Percentiles rank a stretch among this genome's conserved stretches.
phyloP scores from a whole-genome alignment of 2,329 filamentous ascomycete species.

The Akanthomyces dipterigenus region DNA sequence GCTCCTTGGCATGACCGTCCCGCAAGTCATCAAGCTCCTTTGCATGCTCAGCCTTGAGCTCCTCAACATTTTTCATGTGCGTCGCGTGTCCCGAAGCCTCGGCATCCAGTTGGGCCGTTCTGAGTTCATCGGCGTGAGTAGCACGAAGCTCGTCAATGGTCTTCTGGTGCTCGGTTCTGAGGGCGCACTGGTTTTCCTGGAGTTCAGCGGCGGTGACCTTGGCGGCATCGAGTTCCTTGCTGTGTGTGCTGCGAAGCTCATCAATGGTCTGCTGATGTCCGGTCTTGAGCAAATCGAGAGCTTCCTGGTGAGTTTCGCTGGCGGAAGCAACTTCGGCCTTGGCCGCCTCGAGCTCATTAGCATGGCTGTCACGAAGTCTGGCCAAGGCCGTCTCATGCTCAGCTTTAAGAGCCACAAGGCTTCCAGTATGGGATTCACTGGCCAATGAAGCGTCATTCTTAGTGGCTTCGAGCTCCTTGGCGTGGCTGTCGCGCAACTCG shows the following conservation, averaged over 20 bases:
- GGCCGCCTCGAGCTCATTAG: slow-evolving; percentile 35
- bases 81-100: background rate
- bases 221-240: background rate
- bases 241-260: slow-evolving; percentile 27
- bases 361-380: slow-evolving; percentile 31
- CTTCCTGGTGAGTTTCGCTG: slow-evolving; percentile 20
- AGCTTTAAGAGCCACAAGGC: slow-evolving; percentile 50
- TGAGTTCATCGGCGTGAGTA: slow-evolving; percentile 33
- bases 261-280: slow-evolving; percentile 44
- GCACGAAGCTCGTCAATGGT: slow-evolving; percentile 38
- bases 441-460: slow-evolving; percentile 45
- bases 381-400: slow-evolving; percentile 47
- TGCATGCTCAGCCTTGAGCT: slow-evolving; percentile 42
- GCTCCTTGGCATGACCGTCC: slow-evolving; percentile 30
- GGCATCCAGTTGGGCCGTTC: slow-evolving; percentile 35
- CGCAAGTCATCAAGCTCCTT: slow-evolving; percentile 40
- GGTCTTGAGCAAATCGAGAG: slow-evolving; percentile 32
- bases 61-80: background rate
- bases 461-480: slow-evolving; percentile 51
- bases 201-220: slow-evolving; percentile 14
- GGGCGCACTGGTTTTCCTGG: slow-evolving; percentile 30
- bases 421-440: slow-evolving; percentile 39
- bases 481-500: slow-evolving; percentile 48
- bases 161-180: slow-evolving; percentile 48
- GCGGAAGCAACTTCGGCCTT: slow-evolving; percentile 26